These are phyloP conservation scores for Plasmodium billcollinsi DNA, from an alignment of 169 alveolate genomes.

Conservation along the genomic window DNA sequence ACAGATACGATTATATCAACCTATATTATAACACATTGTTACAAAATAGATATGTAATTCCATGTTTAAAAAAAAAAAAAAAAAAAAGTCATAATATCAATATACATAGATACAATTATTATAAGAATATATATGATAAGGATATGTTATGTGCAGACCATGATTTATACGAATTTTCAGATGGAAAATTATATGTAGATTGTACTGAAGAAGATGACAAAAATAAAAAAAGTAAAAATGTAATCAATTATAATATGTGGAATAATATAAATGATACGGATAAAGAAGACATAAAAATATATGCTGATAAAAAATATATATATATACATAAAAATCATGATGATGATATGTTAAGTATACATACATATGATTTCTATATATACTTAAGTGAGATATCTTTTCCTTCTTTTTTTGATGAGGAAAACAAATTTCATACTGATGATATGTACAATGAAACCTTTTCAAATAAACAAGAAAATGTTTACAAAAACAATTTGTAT, in stretches of 20 bases:
- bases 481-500: not conserved
- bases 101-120: not conserved
- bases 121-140: not conserved
- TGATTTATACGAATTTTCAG: constrained; percentile 16
- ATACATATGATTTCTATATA: constrained; percentile 38
- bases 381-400: constrained; percentile 39
- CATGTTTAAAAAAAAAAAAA: constrained; percentile 1
- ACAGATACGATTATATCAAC: not conserved
- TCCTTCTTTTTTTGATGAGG: not conserved
- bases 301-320: constrained; percentile 31
- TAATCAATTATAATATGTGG: not conserved
- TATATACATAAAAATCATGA: constrained; percentile 9
- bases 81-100: not conserved
- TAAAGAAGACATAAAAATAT: constrained; percentile 4
- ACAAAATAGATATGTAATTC: constrained; percentile 18
- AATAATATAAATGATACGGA: not conserved
- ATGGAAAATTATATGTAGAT: constrained; percentile 24
- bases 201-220: not conserved
- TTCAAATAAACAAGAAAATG: too few species aligned
- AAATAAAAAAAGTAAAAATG: not conserved
- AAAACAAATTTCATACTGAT: not conserved
- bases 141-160: not conserved
- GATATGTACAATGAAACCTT: too few species aligned
- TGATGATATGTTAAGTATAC: constrained; percentile 2
- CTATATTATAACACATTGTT: not conserved